phyloP scores from a whole-genome alignment of 768 basidiomycete genomes.

The Chalciporus piperatus region DNA sequence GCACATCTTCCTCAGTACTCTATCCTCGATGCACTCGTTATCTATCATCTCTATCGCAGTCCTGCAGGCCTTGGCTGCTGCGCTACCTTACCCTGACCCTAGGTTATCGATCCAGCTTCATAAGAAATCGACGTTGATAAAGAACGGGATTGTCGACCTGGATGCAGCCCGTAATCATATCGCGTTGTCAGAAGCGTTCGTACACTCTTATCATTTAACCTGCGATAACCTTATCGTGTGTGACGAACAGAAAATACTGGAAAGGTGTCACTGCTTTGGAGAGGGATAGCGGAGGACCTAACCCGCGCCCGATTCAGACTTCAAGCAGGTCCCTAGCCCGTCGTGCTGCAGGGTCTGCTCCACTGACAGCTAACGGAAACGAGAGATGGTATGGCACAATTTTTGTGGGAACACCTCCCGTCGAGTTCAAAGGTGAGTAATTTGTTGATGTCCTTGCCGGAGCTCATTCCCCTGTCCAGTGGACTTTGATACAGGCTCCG shows the following conservation, averaged over 20 bases:
- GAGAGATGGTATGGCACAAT: slow-evolving; percentile 25
- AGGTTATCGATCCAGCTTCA: slow-evolving; percentile 16
- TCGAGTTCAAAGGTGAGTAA: slow-evolving; percentile 18
- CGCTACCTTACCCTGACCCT: slow-evolving; percentile 9
- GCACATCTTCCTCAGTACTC: neutral
- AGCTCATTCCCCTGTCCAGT: slow-evolving; percentile 9
- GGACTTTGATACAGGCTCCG: slow-evolving; percentile 36
- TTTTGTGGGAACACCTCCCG: slow-evolving; percentile 23
- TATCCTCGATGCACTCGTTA: slow-evolving; percentile 10
- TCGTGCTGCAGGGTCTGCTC: slow-evolving; percentile 7
- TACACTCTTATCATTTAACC: neutral
- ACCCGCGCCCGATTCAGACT: neutral
- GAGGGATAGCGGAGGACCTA: neutral
- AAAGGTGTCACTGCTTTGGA: slow-evolving; percentile 11
- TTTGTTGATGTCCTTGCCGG: neutral
- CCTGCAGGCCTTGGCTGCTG: slow-evolving; percentile 16
- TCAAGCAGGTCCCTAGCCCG: neutral
- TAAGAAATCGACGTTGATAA: slow-evolving; percentile 11
- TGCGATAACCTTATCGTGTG: slow-evolving; percentile 3
- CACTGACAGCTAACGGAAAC: slow-evolving; percentile 16
- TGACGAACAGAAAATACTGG: slow-evolving; percentile 16
- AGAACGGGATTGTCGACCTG: slow-evolving; percentile 18
- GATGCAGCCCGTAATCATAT: slow-evolving; percentile 13
- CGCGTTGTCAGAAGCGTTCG: slow-evolving; percentile 7
- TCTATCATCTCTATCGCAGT: slow-evolving; percentile 6